phyloP scores from a whole-genome alignment of 1,139 yeast genomes.

The Scheffersomyces insectosa region DNA sequence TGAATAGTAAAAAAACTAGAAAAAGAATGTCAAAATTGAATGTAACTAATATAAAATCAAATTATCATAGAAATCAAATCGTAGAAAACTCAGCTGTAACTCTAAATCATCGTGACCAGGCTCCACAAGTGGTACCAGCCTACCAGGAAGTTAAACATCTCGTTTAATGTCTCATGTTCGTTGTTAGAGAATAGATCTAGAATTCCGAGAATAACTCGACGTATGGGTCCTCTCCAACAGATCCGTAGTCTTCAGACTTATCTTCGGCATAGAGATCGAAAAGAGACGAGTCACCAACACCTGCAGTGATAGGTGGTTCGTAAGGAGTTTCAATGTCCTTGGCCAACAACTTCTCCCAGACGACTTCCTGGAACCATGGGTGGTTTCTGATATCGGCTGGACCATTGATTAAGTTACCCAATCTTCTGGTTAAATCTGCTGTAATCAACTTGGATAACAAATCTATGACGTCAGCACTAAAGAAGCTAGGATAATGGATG shows the following conservation, averaged over 20 bases:
- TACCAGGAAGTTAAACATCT: no score
- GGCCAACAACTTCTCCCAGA: constrained; percentile 58
- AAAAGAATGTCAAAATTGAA: no score
- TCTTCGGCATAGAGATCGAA: constrained; percentile 62
- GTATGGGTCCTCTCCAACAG: constrained; percentile 49
- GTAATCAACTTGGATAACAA: constrained; percentile 51
- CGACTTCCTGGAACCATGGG: constrained; percentile 61
- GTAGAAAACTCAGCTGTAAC: no score
- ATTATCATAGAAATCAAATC: no score
- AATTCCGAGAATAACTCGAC: constrained; percentile 53
- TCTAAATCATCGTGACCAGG: no score
- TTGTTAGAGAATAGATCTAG: constrained; percentile 15
- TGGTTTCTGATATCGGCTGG: constrained; percentile 58
- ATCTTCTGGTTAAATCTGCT: constrained; percentile 55
- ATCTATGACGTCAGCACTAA: constrained; percentile 54
- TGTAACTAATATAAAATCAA: no score
- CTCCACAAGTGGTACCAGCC: no score
- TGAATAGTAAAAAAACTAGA: no score
- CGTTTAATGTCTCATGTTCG: no score
- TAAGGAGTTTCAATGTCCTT: constrained; percentile 65
- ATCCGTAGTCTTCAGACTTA: constrained; percentile 53
- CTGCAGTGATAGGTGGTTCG: constrained; percentile 63
- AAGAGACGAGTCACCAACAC: constrained; percentile 64
- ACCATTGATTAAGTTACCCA: constrained; percentile 60
- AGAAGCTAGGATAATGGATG: constrained; percentile 49